Evolutionary conservation across 257 asterid genomes (phyloP).

Genomic region (Ajuga chamaepitys): DNA sequence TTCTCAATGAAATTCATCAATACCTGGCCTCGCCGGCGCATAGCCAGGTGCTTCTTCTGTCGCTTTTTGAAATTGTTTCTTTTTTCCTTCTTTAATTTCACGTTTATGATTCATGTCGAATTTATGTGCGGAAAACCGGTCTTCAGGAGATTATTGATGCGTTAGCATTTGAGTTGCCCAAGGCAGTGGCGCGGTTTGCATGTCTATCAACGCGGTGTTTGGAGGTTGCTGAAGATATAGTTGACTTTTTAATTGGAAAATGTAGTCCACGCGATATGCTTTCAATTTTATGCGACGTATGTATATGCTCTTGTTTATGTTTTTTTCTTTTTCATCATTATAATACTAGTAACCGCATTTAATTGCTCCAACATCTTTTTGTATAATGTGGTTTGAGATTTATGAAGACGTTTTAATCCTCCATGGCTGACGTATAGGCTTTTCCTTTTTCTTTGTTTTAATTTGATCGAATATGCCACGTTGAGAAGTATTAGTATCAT

Average conservation of each 20-base stretch:
- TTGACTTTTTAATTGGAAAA: constrained; percentile 36
- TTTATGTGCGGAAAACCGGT: neutral
- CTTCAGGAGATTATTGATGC: constrained; percentile 63
- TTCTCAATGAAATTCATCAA: constrained; percentile 45
- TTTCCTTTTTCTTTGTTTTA: neutral
- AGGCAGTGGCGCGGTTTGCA: constrained; percentile 48
- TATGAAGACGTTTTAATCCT: neutral
- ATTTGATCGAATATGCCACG: neutral
- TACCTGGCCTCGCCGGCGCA: constrained; percentile 32
- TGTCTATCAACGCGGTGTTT: constrained; percentile 51
- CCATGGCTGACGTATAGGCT: neutral
- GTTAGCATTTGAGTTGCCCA: constrained; percentile 68
- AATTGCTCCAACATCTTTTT: neutral
- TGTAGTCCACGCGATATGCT: constrained; percentile 86
- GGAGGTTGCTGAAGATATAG: constrained; percentile 40
- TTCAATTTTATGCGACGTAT: constrained; percentile 70
- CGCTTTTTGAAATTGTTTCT: neutral
- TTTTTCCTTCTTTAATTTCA: neutral
- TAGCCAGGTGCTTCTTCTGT: constrained; percentile 37
- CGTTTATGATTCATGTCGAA: neutral
- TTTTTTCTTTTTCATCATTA: neutral
- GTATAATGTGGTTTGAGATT: neutral
- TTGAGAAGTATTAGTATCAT: neutral
- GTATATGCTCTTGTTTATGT: constrained; percentile 6
- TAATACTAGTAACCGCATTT: neutral